phyloP scores from a whole-genome alignment of 2,329 filamentous ascomycete species.

The Volutella citrinella region DNA sequence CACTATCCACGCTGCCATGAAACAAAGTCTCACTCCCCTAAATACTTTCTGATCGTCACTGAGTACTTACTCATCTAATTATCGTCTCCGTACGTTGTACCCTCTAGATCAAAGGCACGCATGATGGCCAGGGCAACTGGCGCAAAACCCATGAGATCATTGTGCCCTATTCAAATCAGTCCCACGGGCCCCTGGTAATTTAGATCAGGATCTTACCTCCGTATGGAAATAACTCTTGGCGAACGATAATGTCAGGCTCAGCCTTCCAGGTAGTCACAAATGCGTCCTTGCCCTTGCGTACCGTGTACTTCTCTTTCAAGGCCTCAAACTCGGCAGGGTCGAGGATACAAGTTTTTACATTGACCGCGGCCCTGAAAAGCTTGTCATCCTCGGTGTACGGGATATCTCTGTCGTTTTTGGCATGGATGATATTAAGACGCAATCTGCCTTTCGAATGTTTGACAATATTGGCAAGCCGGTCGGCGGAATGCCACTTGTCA shows the following conservation, averaged over 20 bases:
- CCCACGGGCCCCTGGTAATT: too few relatives aligned
- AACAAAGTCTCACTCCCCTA: too few relatives aligned
- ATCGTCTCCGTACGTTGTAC: conserved; percentile 25
- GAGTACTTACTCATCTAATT: too few relatives aligned
- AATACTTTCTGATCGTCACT: too few relatives aligned
- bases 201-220: conserved; percentile 51
- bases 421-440: conserved; percentile 73
- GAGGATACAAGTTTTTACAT: conserved; percentile 41
- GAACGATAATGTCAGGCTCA: conserved; percentile 45
- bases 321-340: conserved; percentile 37
- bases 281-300: conserved; percentile 40
- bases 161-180: conserved; percentile 54
- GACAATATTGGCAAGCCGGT: conserved; percentile 59
- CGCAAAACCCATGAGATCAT: conserved; percentile 63
- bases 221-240: conserved; percentile 52
- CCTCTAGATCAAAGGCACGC: conserved; percentile 56
- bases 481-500: conserved; percentile 78
- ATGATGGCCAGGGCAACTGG: conserved; percentile 63
- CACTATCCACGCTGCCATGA: too few relatives aligned
- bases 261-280: conserved; percentile 46
- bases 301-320: conserved; percentile 45
- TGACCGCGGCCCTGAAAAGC: conserved; percentile 59
- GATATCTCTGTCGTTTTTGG: conserved; percentile 79
- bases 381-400: conserved; percentile 67
- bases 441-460: conserved; percentile 50